phyloP scores from a whole-genome alignment of 768 basidiomycete genomes.

The Tricholoma sp. region DNA sequence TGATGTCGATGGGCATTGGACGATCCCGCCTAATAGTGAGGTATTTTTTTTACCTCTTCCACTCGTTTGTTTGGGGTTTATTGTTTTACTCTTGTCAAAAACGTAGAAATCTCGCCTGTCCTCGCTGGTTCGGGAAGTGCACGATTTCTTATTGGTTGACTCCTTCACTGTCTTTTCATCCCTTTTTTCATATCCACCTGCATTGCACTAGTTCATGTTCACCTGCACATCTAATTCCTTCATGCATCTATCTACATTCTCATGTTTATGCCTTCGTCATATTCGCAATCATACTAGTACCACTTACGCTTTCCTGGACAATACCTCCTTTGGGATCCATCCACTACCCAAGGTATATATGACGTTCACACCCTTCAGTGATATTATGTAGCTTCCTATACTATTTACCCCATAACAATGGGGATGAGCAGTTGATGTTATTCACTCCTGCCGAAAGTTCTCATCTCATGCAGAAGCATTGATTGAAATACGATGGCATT shows the following conservation, averaged over 20 bases:
- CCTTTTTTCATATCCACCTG: background rate
- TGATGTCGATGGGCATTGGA: conserved; percentile 38
- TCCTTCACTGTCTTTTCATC: background rate
- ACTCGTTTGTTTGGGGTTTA: background rate
- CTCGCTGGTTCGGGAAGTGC: conserved; percentile 3
- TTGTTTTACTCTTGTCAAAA: background rate
- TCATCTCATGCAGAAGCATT: too few species aligned
- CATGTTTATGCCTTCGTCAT: background rate
- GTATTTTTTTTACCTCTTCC: background rate
- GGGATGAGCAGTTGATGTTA: too few species aligned
- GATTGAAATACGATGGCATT: too few species aligned
- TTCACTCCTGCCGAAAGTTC: too few species aligned
- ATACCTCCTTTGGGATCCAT: background rate
- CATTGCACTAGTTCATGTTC: conserved; percentile 4
- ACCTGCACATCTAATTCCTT: background rate
- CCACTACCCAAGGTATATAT: background rate
- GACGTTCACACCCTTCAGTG: background rate
- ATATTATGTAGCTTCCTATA: background rate
- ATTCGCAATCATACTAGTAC: background rate
- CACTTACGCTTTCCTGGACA: background rate
- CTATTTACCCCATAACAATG: background rate
- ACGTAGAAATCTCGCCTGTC: background rate
- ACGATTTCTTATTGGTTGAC: conserved; percentile 1
- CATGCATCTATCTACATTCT: background rate
- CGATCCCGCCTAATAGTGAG: background rate